phyloP scores from a whole-genome alignment of 2,329 filamentous ascomycete genomes.

The Dothideomycetes sp. region DNA sequence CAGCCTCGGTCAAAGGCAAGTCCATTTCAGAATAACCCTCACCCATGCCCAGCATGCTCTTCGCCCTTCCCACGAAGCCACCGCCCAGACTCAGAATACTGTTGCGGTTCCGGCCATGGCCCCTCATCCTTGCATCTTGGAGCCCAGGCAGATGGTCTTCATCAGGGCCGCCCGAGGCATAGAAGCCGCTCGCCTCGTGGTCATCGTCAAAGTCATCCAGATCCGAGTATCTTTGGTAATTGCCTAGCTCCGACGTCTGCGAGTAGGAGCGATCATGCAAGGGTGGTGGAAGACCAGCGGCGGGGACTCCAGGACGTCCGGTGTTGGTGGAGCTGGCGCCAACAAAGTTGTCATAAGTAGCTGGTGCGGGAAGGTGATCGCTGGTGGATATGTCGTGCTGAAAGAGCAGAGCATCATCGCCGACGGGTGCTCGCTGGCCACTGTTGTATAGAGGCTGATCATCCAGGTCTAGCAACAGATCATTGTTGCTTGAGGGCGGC shows the following conservation, averaged over 20 bases:
- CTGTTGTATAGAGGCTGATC: constrained; percentile 58
- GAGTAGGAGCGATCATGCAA: constrained; percentile 38
- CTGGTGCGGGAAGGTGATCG: constrained; percentile 60
- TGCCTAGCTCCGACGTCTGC: constrained; percentile 72
- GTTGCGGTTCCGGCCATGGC: constrained; percentile 53
- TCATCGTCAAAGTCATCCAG: constrained; percentile 74
- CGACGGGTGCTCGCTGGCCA: constrained; percentile 66
- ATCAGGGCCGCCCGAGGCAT: constrained; percentile 54
- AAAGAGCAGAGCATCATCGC: constrained; percentile 70
- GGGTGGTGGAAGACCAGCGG: constrained; percentile 29
- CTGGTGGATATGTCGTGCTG: constrained; percentile 60
- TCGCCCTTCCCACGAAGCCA: constrained; percentile 75
- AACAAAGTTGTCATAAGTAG: constrained; percentile 92
- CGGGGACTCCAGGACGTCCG: constrained; percentile 29
- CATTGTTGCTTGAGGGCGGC: constrained; percentile 30
- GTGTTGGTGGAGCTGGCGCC: constrained; percentile 44
- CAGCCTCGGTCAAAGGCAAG: constrained; percentile 76
- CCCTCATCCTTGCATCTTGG: constrained; percentile 39
- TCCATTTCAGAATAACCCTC: constrained; percentile 96
- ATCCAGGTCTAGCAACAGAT: constrained; percentile 63
- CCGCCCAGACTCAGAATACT: constrained; percentile 82
- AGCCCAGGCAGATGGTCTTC: constrained; percentile 42
- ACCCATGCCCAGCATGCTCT: constrained; percentile 82
- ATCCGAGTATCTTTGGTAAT: constrained; percentile 89
- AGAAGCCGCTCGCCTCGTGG: constrained; percentile 53